phyloP scores from a whole-genome alignment of 805 yeast genomes.

The Lachancea lanzarotensis region DNA sequence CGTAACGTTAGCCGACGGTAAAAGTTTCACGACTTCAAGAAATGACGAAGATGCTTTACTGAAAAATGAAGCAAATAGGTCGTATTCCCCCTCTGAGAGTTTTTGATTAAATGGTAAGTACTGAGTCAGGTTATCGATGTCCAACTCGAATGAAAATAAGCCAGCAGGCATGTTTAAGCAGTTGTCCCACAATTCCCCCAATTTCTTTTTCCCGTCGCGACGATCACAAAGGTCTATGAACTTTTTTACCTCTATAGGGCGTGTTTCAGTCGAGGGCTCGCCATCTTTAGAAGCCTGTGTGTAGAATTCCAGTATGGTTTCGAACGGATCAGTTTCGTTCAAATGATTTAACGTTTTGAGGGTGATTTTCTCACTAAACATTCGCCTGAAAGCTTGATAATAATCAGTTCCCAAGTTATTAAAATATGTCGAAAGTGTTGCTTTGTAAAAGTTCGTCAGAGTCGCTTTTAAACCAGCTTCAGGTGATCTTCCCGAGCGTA shows the following conservation, averaged over 20 bases:
- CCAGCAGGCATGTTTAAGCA: neutral
- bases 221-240: neutral
- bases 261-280: neutral
- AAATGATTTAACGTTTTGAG: conserved; percentile 24
- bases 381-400: conserved; percentile 26
- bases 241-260: neutral
- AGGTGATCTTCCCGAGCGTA: conserved; percentile 18
- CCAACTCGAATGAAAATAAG: conserved; percentile 3
- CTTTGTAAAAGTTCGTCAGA: conserved; percentile 15
- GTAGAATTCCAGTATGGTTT: conserved; percentile 22
- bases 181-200: neutral
- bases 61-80: conserved; percentile 5
- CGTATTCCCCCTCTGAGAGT: neutral
- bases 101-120: neutral
- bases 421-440: conserved; percentile 25
- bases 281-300: neutral
- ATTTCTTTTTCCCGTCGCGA: neutral
- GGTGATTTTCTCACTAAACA: conserved; percentile 26
- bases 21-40: neutral
- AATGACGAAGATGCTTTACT: conserved; percentile 2
- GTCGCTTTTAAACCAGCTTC: neutral
- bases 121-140: neutral
- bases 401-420: conserved; percentile 28
- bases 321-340: conserved; percentile 22
- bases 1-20: neutral